These are phyloP conservation scores for Boechera divaricarpa DNA, from an alignment of 345 rosid species.

Conservation along the genomic window DNA sequence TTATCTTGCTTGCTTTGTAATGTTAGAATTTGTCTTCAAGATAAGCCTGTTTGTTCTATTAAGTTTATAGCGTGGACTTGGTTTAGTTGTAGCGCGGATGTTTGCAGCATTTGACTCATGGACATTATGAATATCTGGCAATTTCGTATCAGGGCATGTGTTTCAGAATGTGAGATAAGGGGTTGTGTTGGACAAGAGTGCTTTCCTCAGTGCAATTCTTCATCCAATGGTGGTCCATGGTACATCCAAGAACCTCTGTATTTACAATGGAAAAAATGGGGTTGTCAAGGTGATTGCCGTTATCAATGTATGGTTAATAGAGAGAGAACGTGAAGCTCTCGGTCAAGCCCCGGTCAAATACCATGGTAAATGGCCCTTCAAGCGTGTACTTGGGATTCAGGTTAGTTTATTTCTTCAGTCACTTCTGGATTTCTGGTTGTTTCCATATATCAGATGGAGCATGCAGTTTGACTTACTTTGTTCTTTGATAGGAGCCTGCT, in stretches of 20 bases:
- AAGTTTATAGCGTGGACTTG: constrained; percentile 2
- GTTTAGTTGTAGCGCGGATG: background rate
- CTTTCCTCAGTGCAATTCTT: constrained; percentile 68
- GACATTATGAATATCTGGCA: background rate
- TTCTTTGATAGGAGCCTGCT: constrained; percentile 61
- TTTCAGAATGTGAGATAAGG: constrained; percentile 61
- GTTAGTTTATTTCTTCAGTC: constrained; percentile 42
- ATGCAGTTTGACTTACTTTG: constrained; percentile 6
- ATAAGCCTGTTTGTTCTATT: background rate
- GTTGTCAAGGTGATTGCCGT: constrained; percentile 75
- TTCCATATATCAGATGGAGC: constrained; percentile 14
- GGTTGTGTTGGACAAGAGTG: constrained; percentile 71
- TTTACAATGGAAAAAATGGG: constrained; percentile 70
- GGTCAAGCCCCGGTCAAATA: constrained; percentile 68
- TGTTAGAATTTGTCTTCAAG: background rate
- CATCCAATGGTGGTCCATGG: constrained; percentile 67
- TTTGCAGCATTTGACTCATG: constrained; percentile 4
- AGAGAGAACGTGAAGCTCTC: constrained; percentile 58
- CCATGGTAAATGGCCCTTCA: constrained; percentile 90
- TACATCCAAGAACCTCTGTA: constrained; percentile 72
- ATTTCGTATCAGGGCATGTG: constrained; percentile 55
- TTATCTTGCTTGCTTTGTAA: background rate
- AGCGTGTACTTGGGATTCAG: constrained; percentile 74
- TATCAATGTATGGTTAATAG: constrained; percentile 73
- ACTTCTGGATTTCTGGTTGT: background rate